phyloP scores from a whole-genome alignment of 75 land plant species.

The Picea sitchensis region DNA sequence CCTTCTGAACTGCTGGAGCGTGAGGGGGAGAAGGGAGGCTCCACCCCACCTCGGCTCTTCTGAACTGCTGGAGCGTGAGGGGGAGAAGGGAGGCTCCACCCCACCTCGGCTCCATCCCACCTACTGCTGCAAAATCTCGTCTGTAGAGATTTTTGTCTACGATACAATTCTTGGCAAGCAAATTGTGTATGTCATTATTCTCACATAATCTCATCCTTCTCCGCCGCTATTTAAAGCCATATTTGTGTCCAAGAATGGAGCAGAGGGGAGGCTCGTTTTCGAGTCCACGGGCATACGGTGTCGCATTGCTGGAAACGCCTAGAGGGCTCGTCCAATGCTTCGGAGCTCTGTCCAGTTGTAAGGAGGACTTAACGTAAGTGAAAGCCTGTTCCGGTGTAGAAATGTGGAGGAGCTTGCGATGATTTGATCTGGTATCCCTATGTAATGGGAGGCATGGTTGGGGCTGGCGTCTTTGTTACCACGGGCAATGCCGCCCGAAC shows the following conservation, averaged over 20 bases:
- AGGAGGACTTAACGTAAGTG: conserved; percentile 63
- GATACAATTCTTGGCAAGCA: too few species aligned
- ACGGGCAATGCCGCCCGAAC: conserved; percentile 60
- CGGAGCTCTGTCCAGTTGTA: conserved; percentile 44
- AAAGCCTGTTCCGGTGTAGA: conserved; percentile 61
- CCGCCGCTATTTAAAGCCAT: too few species aligned
- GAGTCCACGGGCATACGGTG: conserved; percentile 36
- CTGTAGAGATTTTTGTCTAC: too few species aligned
- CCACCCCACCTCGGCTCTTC: too few species aligned
- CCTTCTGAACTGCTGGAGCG: too few species aligned
- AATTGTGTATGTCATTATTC: too few species aligned
- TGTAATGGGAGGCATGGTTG: conserved; percentile 90
- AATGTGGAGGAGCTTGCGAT: conserved; percentile 63
- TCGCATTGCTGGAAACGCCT: conserved; percentile 51
- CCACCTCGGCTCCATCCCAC: too few species aligned
- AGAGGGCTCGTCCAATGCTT: conserved; percentile 40
- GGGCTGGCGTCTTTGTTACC: conserved; percentile 93
- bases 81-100: too few species aligned
- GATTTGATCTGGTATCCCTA: conserved; percentile 76
- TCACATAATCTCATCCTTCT: too few species aligned
- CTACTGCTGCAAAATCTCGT: too few species aligned
- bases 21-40: too few species aligned
- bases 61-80: too few species aligned
- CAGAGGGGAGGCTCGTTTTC: conserved; percentile 45
- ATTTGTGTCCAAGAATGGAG: conserved; percentile 15